Evolutionary conservation across 257 asterid genomes (phyloP).

Genomic region (Solanum chmielewskii): DNA sequence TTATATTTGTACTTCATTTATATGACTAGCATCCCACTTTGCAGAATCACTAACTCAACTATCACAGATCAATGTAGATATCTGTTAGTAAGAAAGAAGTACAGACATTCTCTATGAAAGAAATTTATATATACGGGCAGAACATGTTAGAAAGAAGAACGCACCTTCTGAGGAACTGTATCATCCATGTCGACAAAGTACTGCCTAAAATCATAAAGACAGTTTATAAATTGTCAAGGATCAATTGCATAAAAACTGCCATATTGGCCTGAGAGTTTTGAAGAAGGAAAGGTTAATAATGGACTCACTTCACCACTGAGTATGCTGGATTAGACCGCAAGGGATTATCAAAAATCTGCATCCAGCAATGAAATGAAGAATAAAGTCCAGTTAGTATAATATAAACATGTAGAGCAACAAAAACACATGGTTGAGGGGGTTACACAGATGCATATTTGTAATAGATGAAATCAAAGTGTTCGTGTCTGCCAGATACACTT

Average conservation of each 20-base stretch:
- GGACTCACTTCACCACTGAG: constrained; percentile 45
- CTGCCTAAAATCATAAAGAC: constrained; percentile 28
- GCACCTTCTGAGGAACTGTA: constrained; percentile 45
- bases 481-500: neutral
- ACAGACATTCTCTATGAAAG: neutral
- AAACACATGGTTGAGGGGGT: neutral
- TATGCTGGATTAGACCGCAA: constrained; percentile 39
- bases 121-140: neutral
- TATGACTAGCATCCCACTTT: neutral
- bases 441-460: neutral
- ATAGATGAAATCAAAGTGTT: neutral
- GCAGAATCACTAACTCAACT: neutral
- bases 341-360: constrained; percentile 35
- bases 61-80: neutral
- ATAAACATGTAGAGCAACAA: neutral
- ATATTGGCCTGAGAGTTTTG: neutral
- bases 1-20: neutral
- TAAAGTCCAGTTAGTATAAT: neutral
- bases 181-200: constrained; percentile 43
- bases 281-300: neutral
- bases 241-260: neutral
- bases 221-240: neutral
- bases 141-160: neutral
- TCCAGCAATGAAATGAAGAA: neutral
- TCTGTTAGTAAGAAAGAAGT: neutral